Conservation (phyloP, 805 yeast genomes). For the Scheffersomyces amazonensis region DNA sequence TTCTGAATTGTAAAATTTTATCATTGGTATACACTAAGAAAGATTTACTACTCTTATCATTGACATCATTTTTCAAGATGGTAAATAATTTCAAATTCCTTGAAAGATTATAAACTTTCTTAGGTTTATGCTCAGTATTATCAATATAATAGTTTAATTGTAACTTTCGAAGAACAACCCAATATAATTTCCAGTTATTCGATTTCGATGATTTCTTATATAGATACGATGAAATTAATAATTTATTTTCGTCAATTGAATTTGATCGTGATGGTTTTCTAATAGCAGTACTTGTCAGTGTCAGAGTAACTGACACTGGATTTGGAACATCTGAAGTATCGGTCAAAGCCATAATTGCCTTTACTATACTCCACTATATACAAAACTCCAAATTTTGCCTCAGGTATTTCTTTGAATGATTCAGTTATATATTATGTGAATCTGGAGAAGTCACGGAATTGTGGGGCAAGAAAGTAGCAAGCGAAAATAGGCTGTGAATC, state of each 20-base stretch:
- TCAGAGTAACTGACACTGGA: no score
- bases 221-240: conserved; percentile 5
- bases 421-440: no score
- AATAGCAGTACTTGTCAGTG: no score
- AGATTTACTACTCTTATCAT: conserved; percentile 2
- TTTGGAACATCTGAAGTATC: no score
- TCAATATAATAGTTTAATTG: conserved; percentile 40
- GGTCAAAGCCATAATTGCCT: no score
- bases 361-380: no score
- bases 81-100: conserved; percentile 4
- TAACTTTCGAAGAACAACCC: conserved; percentile 38
- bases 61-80: conserved; percentile 7
- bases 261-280: no score
- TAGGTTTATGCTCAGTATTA: conserved; percentile 34
- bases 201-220: conserved; percentile 13
- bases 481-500: no score
- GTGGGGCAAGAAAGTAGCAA: no score
- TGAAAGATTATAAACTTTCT: conserved; percentile 26
- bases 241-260: conserved; percentile 4
- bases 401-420: no score
- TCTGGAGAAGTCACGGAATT: no score
- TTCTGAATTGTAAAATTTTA: conserved; percentile 17
- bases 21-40: conserved; percentile 22
- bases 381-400: no score
- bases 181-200: conserved; percentile 34